Evolutionary conservation across 441 rosid genomes (phyloP), one percentile per base, ranked within the genome.

Genomic region (Brassica balearica): DNA sequence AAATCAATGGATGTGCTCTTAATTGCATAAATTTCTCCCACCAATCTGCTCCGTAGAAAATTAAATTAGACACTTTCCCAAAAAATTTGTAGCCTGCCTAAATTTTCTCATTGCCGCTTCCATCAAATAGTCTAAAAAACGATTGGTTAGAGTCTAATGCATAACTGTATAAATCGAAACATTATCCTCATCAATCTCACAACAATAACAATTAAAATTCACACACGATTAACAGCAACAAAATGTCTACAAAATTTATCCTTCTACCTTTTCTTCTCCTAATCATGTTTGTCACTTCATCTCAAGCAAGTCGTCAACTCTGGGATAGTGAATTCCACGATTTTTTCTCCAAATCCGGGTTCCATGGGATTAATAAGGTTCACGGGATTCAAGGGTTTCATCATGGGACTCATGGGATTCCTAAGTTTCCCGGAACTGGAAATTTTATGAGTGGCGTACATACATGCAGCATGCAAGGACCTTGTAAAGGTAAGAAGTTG

Each of bases 241-340:
- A 78, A 67, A 78, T 73, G 82, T 34, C 66, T 66, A 32, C 77
- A 12, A 73, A 68, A 61, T 48, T 65, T 0, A 51, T 73, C 59
- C 1, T 73, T 23, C 38, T 78, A 48, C 65, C 70, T 11, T 2
- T 68, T 15, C 48, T 73, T 68, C 15, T 78, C 12, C 34, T 73
- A 51, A 68, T 61, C 27, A 68, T 73, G 63, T 78, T 73, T 8
- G 22, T 73, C 65, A 73, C 82, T 59, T 7, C 74, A 73, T 78
- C 77, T 73, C 65, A 73, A 51, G 77, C 74, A 22, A 61, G 82
- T 78, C 82, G 77, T 68, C 77, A 78, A 78, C 82, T 78, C 2
- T 78, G 69, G 77, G 82, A 78, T 32, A 2, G 29, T 65, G 65
- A 58, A 32, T 48, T 78, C 12, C 7, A 12, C 2, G 34, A 20